Percentiles rank a stretch among this genome's conserved stretches.
Conservation (phyloP, 164 flowering plant species). For the Platanus orientalis region DNA sequence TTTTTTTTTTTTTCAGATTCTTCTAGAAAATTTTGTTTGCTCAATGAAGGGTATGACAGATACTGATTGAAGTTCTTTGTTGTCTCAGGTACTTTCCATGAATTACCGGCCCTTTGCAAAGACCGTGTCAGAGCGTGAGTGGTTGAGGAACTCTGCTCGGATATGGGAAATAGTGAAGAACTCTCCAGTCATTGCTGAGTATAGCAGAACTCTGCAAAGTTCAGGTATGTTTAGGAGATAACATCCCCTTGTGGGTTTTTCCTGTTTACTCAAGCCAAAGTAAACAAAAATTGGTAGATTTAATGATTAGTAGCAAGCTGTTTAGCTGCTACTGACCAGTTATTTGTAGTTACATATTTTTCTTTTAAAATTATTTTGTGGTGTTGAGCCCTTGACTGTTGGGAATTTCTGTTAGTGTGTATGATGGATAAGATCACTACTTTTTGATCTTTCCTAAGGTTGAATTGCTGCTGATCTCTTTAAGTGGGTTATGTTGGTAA, state of each 20-base stretch:
- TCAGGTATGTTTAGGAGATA: slow-evolving; percentile 71
- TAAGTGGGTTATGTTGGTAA: no score
- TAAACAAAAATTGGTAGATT: neutral
- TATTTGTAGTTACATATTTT: no score
- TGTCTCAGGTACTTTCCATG: slow-evolving; percentile 67
- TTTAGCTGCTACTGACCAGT: neutral
- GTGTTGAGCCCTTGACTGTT: no score
- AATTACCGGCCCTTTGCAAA: slow-evolving; percentile 53
- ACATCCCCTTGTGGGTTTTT: neutral
- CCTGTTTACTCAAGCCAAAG: neutral
- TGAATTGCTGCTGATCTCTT: no score
- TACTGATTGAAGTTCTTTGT: slow-evolving; percentile 1
- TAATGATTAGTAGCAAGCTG: neutral
- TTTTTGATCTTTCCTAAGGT: no score
- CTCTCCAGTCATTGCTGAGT: slow-evolving; percentile 66
- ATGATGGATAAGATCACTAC: no score
- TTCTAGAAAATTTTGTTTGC: neutral
- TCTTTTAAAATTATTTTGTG: no score
- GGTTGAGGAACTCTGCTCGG: slow-evolving; percentile 75
- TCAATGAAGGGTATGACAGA: neutral
- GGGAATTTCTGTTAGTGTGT: no score
- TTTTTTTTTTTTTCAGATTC: neutral
- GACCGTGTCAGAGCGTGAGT: slow-evolving; percentile 78
- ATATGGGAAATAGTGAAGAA: slow-evolving; percentile 83
- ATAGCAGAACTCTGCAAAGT: slow-evolving; percentile 54